A percentile compares a stretch with the other conserved stretches of the same genome.
phyloP scores from a whole-genome alignment of 208 protist species.

The Vickermania ingenoplastis region DNA sequence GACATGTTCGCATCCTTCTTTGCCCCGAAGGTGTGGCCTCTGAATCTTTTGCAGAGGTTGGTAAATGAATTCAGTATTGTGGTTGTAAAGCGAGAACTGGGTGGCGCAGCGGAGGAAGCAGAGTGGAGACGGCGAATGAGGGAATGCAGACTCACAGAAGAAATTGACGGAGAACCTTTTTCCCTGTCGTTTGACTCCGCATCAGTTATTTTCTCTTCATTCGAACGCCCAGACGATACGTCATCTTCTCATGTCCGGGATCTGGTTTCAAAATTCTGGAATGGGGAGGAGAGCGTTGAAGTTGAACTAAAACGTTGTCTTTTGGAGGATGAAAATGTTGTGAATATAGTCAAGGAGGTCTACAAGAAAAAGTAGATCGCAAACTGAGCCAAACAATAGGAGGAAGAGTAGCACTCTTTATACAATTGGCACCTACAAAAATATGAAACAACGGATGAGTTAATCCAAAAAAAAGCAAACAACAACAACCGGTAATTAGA shows the following conservation, averaged over 20 bases:
- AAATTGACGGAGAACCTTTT: neutral
- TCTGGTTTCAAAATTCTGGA: constrained; percentile 5
- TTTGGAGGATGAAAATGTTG: no score
- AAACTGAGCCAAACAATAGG: no score
- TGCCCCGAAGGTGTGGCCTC: constrained; percentile 43
- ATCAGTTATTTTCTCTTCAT: constrained; percentile 22
- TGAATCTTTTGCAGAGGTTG: constrained; percentile 40
- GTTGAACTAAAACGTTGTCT: no score
- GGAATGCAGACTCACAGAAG: neutral
- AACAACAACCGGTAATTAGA: no score
- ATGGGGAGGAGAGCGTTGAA: no score
- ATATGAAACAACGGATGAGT: no score
- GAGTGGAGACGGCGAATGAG: neutral
- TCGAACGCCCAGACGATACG: constrained; percentile 23
- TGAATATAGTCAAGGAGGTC: no score
- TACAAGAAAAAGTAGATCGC: no score
- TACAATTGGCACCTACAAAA: no score
- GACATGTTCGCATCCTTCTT: constrained; percentile 76
- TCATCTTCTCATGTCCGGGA: constrained; percentile 50
- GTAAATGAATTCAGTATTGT: constrained; percentile 44
- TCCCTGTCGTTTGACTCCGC: neutral
- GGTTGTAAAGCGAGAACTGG: constrained; percentile 25
- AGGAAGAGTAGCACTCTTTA: no score
- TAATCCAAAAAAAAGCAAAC: no score
- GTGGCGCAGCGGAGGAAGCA: constrained; percentile 4